Evolutionary conservation across 1,139 yeast species (phyloP).

Genomic region (Nakaseomyces uthaithaninus): DNA sequence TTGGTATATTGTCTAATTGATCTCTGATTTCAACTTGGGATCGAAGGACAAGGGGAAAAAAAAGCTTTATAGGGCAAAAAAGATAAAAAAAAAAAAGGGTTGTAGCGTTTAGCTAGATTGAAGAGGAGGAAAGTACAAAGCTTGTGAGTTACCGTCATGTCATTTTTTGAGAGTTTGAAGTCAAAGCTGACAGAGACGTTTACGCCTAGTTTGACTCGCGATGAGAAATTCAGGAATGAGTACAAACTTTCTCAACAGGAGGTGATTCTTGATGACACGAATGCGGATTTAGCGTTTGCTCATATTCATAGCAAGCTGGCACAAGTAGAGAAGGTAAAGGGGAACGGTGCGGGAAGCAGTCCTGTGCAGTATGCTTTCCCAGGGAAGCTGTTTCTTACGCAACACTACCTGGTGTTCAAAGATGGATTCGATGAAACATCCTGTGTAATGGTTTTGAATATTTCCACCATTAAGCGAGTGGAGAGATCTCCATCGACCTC

Average conservation of each 20-base stretch:
- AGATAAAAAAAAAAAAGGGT: neutral
- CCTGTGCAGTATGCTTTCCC: slow-evolving; percentile 34
- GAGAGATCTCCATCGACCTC: slow-evolving; percentile 74
- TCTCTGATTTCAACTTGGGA: no score
- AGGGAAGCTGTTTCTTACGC: slow-evolving; percentile 63
- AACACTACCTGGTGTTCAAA: slow-evolving; percentile 65
- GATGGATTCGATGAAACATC: slow-evolving; percentile 62
- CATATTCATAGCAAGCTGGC: slow-evolving; percentile 22
- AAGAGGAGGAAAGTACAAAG: neutral
- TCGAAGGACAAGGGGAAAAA: no score
- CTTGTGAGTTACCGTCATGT: slow-evolving; percentile 39
- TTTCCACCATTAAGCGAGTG: slow-evolving; percentile 74
- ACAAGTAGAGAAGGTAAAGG: slow-evolving; percentile 9
- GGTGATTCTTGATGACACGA: slow-evolving; percentile 52
- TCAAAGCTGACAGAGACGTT: slow-evolving; percentile 34
- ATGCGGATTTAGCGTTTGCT: slow-evolving; percentile 53
- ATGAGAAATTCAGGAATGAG: slow-evolving; percentile 59
- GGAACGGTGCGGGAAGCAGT: slow-evolving; percentile 11
- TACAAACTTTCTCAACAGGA: slow-evolving; percentile 69
- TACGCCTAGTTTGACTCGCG: slow-evolving; percentile 38
- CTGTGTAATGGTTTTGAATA: slow-evolving; percentile 62
- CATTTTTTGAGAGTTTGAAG: slow-evolving; percentile 43
- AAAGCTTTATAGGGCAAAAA: neutral
- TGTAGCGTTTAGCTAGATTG: no score
- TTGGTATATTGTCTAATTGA: no score